These are phyloP conservation scores for Solanum hybrid DNA, from an alignment of 305 asterid genomes.

Conservation along the genomic window DNA sequence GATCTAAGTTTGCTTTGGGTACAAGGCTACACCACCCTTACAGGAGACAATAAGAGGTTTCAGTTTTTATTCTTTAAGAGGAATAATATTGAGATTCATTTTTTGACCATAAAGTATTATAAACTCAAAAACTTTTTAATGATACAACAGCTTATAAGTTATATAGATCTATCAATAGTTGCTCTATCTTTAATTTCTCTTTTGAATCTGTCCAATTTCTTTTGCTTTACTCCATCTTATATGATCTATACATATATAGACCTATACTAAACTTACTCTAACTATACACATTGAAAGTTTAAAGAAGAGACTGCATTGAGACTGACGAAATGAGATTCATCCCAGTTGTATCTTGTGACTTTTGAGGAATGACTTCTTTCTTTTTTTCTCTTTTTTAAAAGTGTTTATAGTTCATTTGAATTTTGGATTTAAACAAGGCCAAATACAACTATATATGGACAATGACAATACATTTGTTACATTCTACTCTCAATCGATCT, in stretches of 20 bases:
- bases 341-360: conserved; percentile 59
- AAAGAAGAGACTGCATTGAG: conserved; percentile 3
- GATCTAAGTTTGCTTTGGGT: conserved; percentile 54
- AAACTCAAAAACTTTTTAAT: background rate
- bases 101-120: conserved; percentile 24
- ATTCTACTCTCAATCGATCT: background rate
- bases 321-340: conserved; percentile 27
- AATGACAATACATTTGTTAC: background rate
- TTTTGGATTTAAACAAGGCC: background rate
- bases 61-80: conserved; percentile 39
- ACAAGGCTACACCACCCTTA: conserved; percentile 61
- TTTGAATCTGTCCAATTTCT: conserved; percentile 16
- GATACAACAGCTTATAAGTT: background rate
- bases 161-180: conserved; percentile 1
- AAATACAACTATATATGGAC: background rate
- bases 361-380: conserved; percentile 50
- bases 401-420: background rate
- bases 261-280: conserved; percentile 26
- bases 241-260: conserved; percentile 14
- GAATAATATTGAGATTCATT: conserved; percentile 4
- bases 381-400: conserved; percentile 9
- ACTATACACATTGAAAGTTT: background rate
- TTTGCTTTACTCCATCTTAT: conserved; percentile 53
- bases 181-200: background rate
- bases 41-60: conserved; percentile 85